These are phyloP conservation scores for Haematococcus sp. DNA, from an alignment of 139 green algal species.

Conservation along the genomic window DNA sequence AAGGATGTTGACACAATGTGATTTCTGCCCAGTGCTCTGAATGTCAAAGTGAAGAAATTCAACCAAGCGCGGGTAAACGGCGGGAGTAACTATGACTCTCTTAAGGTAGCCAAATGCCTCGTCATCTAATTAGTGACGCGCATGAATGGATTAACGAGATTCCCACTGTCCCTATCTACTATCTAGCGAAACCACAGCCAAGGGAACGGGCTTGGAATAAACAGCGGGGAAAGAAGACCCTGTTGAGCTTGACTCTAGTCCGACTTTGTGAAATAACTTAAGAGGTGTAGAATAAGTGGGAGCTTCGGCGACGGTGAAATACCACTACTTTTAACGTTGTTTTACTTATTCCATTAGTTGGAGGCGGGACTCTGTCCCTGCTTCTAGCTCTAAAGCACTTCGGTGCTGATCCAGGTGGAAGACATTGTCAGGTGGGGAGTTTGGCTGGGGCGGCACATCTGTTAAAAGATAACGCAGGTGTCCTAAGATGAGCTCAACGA, in stretches of 20 bases:
- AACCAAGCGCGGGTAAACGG: constrained; percentile 95
- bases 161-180: constrained; percentile 81
- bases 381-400: constrained; percentile 76
- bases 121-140: constrained; percentile 63
- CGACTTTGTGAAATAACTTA: constrained; percentile 76
- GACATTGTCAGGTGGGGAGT: constrained; percentile 92
- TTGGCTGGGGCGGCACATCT: constrained; percentile 92
- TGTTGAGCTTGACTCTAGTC: constrained; percentile 90
- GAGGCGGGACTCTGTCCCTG: constrained; percentile 69
- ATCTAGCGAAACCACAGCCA: constrained; percentile 78
- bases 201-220: constrained; percentile 76
- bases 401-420: constrained; percentile 75
- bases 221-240: constrained; percentile 86
- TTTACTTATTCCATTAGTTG: constrained; percentile 4
- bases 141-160: constrained; percentile 86
- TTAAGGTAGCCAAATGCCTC: constrained; percentile 14
- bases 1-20: constrained; percentile 95
- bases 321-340: constrained; percentile 25
- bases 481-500: constrained; percentile 90
- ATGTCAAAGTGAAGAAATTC: constrained; percentile 97
- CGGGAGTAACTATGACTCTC: constrained; percentile 84
- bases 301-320: constrained; percentile 68
- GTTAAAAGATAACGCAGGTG: constrained; percentile 92
- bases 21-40: constrained; percentile 97
- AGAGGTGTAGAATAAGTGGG: constrained; percentile 73